Evolutionary conservation across 208 protist genomes (phyloP), one percentile per base, ranked within the genome.

Genomic region (Crithidia brevicula): DNA sequence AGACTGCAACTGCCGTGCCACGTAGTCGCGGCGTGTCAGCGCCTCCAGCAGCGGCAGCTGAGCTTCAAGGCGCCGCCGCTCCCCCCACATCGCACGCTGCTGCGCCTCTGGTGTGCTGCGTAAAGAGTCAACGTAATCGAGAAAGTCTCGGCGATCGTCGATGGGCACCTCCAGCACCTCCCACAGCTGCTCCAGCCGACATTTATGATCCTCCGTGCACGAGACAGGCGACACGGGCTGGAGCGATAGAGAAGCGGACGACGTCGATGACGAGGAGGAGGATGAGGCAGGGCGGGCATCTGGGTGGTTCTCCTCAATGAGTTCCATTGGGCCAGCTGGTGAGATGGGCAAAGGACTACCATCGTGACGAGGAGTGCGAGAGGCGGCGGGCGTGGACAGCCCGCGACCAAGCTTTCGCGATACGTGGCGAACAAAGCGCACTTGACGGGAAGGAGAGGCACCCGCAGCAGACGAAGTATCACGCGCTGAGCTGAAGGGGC

Each of bases 21-120:
- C 56, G 53, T 90, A 82, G 66, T 95, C 82, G 45, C 86, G 80
- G 31, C 83, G 74, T 13, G 81, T 86, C n/a, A 93, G 74, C 3
- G 82, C 53, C 63, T 92, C 85, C n/a, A 95, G 67, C 22, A 95
- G 53, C 1, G 89, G 89, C 27, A 93, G 79, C 63, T 89, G 89
- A 28, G 74, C 64, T 46, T 91, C 84, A 7, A 89, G 64, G 7
- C 85, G 80, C 6, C 46, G 66, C 58, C 82, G 70, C 65, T 92
- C 89, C n/a, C 27, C 18, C 5, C 13, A 6, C 36, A 33, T 50
- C 27, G 4, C 28, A 33, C 36, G 38, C 42, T 50, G 53, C 65
- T 66, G 49, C 28, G 54, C 28, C 30, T 42, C 40, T 0, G 16
- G 49, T 2, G 49, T 4, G 0, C 0, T 43, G 2, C 25, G 16